Conservation (phyloP, 1,139 yeast species). For the Lodderomyces oxycetoniae region DNA sequence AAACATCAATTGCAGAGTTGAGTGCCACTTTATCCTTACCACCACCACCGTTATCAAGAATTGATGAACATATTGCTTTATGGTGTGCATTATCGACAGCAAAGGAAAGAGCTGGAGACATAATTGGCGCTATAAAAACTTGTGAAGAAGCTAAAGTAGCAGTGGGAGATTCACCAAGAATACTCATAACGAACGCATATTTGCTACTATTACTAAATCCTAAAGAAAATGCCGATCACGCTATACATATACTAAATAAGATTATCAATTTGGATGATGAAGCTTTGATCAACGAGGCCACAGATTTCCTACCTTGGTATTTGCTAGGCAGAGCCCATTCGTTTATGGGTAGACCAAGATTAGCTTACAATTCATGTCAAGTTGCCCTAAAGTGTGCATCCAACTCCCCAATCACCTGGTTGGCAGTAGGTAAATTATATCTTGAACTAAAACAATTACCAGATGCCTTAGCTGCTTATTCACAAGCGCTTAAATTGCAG, state of each 20-base stretch:
- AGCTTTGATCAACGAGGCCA: constrained; percentile 15
- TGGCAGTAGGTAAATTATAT: constrained; percentile 60
- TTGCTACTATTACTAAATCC: constrained; percentile 29
- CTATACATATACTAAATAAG: constrained; percentile 34
- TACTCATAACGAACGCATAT: constrained; percentile 46
- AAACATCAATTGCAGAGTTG: constrained; percentile 43
- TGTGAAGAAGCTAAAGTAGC: constrained; percentile 45
- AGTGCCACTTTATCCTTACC: constrained; percentile 46
- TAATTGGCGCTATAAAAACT: constrained; percentile 43
- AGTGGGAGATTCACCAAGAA: constrained; percentile 41
- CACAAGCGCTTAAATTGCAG: constrained; percentile 55
- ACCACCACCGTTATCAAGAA: constrained; percentile 42
- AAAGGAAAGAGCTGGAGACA: constrained; percentile 46
- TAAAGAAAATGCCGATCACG: constrained; percentile 19
- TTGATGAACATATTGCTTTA: constrained; percentile 44
- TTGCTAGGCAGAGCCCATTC: constrained; percentile 53
- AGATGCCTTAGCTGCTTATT: constrained; percentile 63
- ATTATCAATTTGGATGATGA: constrained; percentile 30
- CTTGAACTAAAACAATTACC: constrained; percentile 55
- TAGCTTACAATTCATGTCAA: constrained; percentile 56
- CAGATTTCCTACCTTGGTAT: constrained; percentile 54
- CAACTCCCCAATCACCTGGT: constrained; percentile 56
- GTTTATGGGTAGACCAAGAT: constrained; percentile 41
- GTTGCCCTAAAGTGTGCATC: constrained; percentile 53
- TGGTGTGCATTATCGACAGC: constrained; percentile 53